Percentiles rank a stretch among this genome's conserved stretches.
Conservation (phyloP, 257 asterid species). For the Gentiana macrophylla region DNA sequence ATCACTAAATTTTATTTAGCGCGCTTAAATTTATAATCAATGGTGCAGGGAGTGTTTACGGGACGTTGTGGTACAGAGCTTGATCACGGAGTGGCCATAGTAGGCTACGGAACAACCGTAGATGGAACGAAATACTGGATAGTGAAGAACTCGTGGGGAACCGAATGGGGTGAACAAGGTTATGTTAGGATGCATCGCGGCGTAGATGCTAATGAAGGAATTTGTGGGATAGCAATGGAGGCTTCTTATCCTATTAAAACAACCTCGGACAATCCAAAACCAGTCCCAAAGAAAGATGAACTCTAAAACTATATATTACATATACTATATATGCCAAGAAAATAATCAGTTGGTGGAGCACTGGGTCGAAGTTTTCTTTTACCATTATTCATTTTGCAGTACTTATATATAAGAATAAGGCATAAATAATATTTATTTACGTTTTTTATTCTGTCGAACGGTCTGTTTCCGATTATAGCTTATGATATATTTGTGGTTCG, state of each 20-base stretch:
- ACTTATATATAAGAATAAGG: too few species aligned
- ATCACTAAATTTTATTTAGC: too few species aligned
- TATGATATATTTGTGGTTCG: too few species aligned
- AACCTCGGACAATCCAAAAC: constrained; percentile 37
- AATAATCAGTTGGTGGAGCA: too few species aligned
- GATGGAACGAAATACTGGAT: constrained; percentile 72
- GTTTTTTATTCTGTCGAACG: too few species aligned
- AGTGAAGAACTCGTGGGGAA: constrained; percentile 72
- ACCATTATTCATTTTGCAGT: too few species aligned
- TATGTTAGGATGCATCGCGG: constrained; percentile 51
- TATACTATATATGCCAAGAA: too few species aligned
- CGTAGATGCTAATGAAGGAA: constrained; percentile 33
- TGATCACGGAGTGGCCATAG: constrained; percentile 67
- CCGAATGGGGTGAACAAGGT: constrained; percentile 66
- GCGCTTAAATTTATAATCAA: too few species aligned
- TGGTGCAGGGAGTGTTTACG: constrained; percentile 47
- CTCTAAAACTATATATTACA: constrained; percentile 20
- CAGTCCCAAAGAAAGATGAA: constrained; percentile 40
- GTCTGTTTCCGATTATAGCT: too few species aligned
- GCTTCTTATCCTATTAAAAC: constrained; percentile 67
- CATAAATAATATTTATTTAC: too few species aligned
- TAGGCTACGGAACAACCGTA: constrained; percentile 51
- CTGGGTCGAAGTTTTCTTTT: too few species aligned
- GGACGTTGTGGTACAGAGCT: constrained; percentile 64
- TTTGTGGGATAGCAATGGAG: constrained; percentile 69